Evolutionary conservation across 2,329 filamentous ascomycete species (phyloP), one percentile per base, ranked within the genome.

Genomic region (Chaetothyriales sp.): DNA sequence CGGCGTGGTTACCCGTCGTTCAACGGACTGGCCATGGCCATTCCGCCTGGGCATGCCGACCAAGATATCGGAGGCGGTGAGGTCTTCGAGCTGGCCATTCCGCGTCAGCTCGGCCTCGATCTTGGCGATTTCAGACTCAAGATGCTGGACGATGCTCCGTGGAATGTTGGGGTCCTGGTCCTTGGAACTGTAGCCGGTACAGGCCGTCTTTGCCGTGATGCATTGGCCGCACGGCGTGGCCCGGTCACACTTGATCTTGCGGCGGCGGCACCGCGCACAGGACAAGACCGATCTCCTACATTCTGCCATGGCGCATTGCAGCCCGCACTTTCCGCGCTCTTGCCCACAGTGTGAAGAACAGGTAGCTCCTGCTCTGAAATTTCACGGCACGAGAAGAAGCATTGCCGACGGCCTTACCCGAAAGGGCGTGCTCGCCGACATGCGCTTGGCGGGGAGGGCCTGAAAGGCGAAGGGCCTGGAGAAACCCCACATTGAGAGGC

Each of bases 101-200:
- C 60, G 49, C 2, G 60, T 54, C 44, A 64, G 57, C 43, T 63
- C 62, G 15, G 57, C 60, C 53, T 65, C 63, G 15, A 65, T 55
- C 10, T 60, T 60, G 18, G 63, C 63, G 52, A 65, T 64, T 55
- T 65, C 63, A 12, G 61, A 55, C 51, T 65, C 63, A 2, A 65
- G 57, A 55, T 63, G 59, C 52, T 64, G 62, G 18, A 65, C 62
- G 10, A 65, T 63, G 52, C 63, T 65, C 46, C 63, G 60, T 3
- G 63, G 63, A 7, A 65, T 57, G 26, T 51, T 57, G 39, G 58
- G 53, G 44, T 60, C 59, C 46, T 60, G 54, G 18, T 61, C 57
- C 45, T 60, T 56, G 18, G 60, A 60, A 46, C 58, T 62, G 47
- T 60, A 63, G 22, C 63, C 63, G 0, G 61, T 63, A 49, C 63